Percentiles rank a stretch among this genome's conserved stretches.
These are phyloP conservation scores for Echinochloa phyllopogon DNA, from an alignment of 176 grass and related monocot genomes.

Conservation along the genomic window DNA sequence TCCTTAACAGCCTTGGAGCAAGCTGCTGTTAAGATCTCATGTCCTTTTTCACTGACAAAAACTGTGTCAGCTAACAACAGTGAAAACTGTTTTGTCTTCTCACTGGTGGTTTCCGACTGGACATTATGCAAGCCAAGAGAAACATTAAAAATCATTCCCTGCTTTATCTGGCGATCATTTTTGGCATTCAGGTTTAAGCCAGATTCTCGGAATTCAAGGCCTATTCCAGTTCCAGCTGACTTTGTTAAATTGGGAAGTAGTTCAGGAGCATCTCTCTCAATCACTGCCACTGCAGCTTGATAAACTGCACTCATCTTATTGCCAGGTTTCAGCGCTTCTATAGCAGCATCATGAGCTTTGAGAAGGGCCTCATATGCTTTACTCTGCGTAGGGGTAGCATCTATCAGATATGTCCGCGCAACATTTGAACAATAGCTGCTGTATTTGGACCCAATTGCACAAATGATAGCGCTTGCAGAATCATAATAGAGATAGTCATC, in stretches of 20 bases:
- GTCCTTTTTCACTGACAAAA: slow-evolving; percentile 59
- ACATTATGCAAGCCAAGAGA: slow-evolving; percentile 93
- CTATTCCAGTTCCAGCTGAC: slow-evolving; percentile 87
- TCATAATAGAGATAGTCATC: slow-evolving; percentile 87
- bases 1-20: slow-evolving; percentile 80
- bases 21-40: slow-evolving; percentile 64
- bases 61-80: slow-evolving; percentile 84
- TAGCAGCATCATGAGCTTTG: slow-evolving; percentile 88
- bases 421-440: slow-evolving; percentile 94
- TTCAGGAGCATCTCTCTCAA: slow-evolving; percentile 81
- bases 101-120: slow-evolving; percentile 66
- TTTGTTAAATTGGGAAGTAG: slow-evolving; percentile 74
- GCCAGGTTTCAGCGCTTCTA: slow-evolving; percentile 65
- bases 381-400: slow-evolving; percentile 64
- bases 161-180: slow-evolving; percentile 64
- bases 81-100: slow-evolving; percentile 83
- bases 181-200: slow-evolving; percentile 78
- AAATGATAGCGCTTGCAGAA: slow-evolving; percentile 88
- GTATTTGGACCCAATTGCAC: slow-evolving; percentile 81
- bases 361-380: slow-evolving; percentile 87
- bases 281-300: slow-evolving; percentile 59
- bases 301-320: slow-evolving; percentile 71
- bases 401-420: slow-evolving; percentile 86
- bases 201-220: slow-evolving; percentile 91
- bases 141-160: slow-evolving; percentile 90